These are phyloP conservation scores for Daedaleopsis sinensis DNA, from an alignment of 768 basidiomycete genomes.

Conservation along the genomic window DNA sequence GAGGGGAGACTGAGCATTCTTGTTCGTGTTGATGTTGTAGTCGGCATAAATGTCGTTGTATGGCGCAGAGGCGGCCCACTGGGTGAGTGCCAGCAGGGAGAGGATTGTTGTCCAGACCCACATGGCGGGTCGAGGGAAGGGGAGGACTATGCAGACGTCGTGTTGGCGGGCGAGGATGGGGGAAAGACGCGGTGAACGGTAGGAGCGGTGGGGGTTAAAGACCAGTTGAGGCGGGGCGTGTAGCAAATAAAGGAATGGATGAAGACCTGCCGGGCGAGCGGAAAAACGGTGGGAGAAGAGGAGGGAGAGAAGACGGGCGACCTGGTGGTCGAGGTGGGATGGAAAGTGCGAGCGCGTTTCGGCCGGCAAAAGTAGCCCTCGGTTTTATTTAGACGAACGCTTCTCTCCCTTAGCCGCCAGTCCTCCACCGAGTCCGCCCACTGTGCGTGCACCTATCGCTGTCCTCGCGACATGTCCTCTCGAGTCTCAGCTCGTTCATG, in stretches of 20 bases:
- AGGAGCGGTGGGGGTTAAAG: constrained; percentile 4
- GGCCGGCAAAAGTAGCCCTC: constrained; percentile 19
- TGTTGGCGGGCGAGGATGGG: constrained; percentile 12
- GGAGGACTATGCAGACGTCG: constrained; percentile 2
- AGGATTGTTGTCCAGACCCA: constrained; percentile 50
- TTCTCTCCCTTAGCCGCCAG: neutral
- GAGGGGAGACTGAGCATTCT: constrained; percentile 64
- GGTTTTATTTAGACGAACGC: constrained; percentile 28
- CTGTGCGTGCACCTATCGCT: no score
- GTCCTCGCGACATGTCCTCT: no score
- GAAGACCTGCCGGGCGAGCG: constrained; percentile 22
- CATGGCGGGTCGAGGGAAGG: constrained; percentile 38
- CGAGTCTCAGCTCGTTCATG: no score
- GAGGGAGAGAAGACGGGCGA: constrained; percentile 19
- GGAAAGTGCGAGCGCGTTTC: constrained; percentile 10
- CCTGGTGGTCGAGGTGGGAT: constrained; percentile 22
- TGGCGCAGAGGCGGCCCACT: constrained; percentile 56
- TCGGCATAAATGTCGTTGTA: constrained; percentile 65
- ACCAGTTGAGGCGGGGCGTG: constrained; percentile 1
- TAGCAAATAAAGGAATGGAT: constrained; percentile 28
- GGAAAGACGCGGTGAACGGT: constrained; percentile 12
- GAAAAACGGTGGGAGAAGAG: constrained; percentile 10
- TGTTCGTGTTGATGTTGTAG: constrained; percentile 82
- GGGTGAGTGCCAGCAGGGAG: constrained; percentile 41
- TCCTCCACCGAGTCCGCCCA: no score